phyloP scores from a whole-genome alignment of 2,329 filamentous ascomycete species.

The Endocalyx cinctus region DNA sequence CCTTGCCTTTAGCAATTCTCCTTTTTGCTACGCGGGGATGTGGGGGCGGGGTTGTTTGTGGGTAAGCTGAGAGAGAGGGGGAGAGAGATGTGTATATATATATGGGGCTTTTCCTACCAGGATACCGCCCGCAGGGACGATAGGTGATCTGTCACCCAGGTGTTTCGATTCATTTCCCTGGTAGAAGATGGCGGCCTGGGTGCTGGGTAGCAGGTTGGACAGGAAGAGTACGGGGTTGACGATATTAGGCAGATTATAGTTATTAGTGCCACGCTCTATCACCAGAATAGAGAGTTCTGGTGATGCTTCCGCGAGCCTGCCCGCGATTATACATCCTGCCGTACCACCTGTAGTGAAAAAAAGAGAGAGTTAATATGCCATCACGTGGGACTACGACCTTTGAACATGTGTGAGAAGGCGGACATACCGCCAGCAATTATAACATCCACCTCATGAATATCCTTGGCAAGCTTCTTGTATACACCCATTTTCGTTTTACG shows the following conservation, averaged over 20 bases:
- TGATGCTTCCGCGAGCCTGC: constrained; percentile 44
- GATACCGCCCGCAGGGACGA: constrained; percentile 25
- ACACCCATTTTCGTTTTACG: background rate
- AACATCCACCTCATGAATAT: background rate
- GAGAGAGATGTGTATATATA: constrained; percentile 36
- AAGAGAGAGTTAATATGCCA: background rate
- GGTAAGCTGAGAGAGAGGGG: background rate
- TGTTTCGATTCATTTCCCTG: constrained; percentile 39
- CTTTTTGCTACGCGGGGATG: background rate
- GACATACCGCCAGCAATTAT: background rate
- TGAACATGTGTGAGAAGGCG: background rate
- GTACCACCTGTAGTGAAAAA: constrained; percentile 34
- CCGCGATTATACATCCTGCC: constrained; percentile 45
- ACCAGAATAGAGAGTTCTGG: constrained; percentile 48
- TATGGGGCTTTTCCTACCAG: constrained; percentile 40
- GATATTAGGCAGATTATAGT: constrained; percentile 43
- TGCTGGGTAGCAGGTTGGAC: constrained; percentile 40
- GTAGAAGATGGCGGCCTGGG: constrained; percentile 42
- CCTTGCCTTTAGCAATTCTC: background rate
- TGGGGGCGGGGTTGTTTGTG: background rate
- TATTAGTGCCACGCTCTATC: constrained; percentile 50
- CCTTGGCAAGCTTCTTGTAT: background rate
- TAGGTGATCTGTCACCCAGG: constrained; percentile 37
- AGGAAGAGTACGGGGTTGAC: constrained; percentile 46
- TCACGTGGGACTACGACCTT: too few species aligned